Evolutionary conservation across 169 alveolate species (phyloP), one percentile per base, ranked within the genome.

Genomic region (Babesia divergens): DNA sequence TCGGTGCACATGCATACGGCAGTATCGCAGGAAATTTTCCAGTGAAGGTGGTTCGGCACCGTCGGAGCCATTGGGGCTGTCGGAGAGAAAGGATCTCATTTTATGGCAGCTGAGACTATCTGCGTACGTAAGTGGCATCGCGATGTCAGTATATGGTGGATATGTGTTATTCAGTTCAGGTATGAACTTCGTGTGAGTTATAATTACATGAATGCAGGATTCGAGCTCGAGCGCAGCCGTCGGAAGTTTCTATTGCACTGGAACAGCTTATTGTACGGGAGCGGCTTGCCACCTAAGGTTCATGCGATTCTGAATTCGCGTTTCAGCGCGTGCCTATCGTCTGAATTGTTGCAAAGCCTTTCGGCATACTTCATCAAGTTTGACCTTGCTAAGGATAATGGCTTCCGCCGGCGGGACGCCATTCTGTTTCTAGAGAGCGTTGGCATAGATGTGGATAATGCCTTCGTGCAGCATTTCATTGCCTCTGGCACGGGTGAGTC

Each of bases 91-190:
- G 56, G 65, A 50, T 1, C 46, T 55, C 2, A n/a, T 47, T n/a
- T 6, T 60, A 9, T 75, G 85, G 85, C 85, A 75, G 47, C 29
- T 75, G 1, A 75, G 56, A 38, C 22, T 75, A 35, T 28, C 69
- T 8, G 34, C 72, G 9, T 22, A 16, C 1, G n/a, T 75, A 28
- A 5, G 47, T 0, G 60, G 60, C 5, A 20, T 37, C 11, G 44
- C 34, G 11, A 37, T 50, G 20, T 65, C 85, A 4, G 32, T 47
- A 9, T 75, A 75, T 43, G 44, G 68, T 6, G 34, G 60, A 9
- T 75, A 65, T 24, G 72, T 58, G 1, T 24, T 75, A 22, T 35
- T 74, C 28, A 64, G 62, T 8, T 56, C 54, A 28, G 84, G 84
- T 74, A 43, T 8, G 11, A 46, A 16, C 71, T 1, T 43, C 6